Conservation (phyloP, 2,329 filamentous ascomycete species). For the Sphaerostilbella broomeana region DNA sequence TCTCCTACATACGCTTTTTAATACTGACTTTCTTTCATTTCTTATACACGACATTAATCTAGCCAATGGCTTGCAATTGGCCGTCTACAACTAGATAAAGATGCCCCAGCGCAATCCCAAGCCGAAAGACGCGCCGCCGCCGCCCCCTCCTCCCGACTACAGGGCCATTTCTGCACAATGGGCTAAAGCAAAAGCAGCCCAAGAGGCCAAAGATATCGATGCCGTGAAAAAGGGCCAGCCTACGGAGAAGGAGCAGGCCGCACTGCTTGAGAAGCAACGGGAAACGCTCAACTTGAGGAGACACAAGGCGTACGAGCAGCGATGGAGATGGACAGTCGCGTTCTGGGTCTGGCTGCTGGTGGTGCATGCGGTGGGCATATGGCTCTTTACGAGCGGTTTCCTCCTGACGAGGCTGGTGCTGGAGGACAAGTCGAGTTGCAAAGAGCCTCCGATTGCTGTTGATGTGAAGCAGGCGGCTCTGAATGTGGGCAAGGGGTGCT, state of each 20-base stretch:
- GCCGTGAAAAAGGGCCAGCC: slow-evolving; percentile 24
- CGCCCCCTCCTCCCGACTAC: slow-evolving; percentile 45
- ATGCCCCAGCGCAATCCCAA: slow-evolving; percentile 23
- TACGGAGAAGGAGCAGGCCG: slow-evolving; percentile 28
- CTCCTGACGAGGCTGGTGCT: slow-evolving; percentile 79
- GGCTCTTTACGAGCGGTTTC: slow-evolving; percentile 92
- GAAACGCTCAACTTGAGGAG: slow-evolving; percentile 41
- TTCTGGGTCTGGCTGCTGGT: slow-evolving; percentile 66
- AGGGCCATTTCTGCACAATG: slow-evolving; percentile 47
- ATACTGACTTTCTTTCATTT: background rate
- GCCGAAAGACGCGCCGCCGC: slow-evolving; percentile 19
- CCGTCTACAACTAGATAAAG: slow-evolving; percentile 12
- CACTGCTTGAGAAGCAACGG: slow-evolving; percentile 38
- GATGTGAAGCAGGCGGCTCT: slow-evolving; percentile 35
- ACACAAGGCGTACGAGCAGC: slow-evolving; percentile 43
- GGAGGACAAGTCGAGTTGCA: slow-evolving; percentile 67
- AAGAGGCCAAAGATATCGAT: slow-evolving; percentile 36
- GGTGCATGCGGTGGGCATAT: slow-evolving; percentile 75
- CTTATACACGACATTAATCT: background rate
- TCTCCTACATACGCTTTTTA: background rate
- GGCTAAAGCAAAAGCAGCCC: slow-evolving; percentile 45
- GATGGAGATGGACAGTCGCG: slow-evolving; percentile 52
- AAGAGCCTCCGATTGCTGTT: slow-evolving; percentile 60
- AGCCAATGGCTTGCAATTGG: slow-evolving; percentile 13
- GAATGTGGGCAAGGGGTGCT: slow-evolving; percentile 65